Conservation (phyloP, 2,329 filamentous ascomycete species). For the Mycosphaerella arachidis region DNA sequence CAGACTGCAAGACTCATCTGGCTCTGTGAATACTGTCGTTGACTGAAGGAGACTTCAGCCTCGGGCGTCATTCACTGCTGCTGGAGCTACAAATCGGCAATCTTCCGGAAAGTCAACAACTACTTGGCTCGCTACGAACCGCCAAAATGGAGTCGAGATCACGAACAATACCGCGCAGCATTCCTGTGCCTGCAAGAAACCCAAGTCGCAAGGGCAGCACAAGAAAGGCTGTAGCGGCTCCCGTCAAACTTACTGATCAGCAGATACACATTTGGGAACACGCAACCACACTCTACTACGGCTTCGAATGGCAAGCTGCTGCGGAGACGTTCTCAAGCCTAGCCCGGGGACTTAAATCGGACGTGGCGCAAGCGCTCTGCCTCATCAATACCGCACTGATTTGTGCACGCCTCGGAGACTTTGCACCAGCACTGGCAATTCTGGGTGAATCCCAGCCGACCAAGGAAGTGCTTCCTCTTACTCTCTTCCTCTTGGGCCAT, state of each 20-base stretch:
- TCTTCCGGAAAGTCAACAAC: not conserved
- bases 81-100: not conserved
- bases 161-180: not conserved
- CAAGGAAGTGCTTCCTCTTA: constrained; percentile 18
- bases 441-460: constrained; percentile 23
- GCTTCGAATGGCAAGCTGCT: constrained; percentile 32
- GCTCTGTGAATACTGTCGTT: not conserved
- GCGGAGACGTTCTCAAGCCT: constrained; percentile 25
- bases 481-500: constrained; percentile 29
- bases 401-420: constrained; percentile 30
- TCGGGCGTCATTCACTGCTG: not conserved
- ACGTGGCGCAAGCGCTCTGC: constrained; percentile 18
- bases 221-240: not conserved
- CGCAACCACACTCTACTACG: constrained; percentile 29
- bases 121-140: not conserved
- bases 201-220: constrained; percentile 1
- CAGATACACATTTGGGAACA: constrained; percentile 34
- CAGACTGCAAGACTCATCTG: not conserved
- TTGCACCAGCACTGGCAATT: constrained; percentile 18
- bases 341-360: constrained; percentile 13
- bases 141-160: not conserved
- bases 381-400: constrained; percentile 31
- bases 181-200: constrained; percentile 1
- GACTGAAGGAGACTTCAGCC: not conserved
- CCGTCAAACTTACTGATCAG: constrained; percentile 12